Percentiles rank a stretch among this genome's conserved stretches.
Evolutionary conservation across 1,139 yeast species (phyloP).

Genomic region (Debaryomycetaceae sp.): DNA sequence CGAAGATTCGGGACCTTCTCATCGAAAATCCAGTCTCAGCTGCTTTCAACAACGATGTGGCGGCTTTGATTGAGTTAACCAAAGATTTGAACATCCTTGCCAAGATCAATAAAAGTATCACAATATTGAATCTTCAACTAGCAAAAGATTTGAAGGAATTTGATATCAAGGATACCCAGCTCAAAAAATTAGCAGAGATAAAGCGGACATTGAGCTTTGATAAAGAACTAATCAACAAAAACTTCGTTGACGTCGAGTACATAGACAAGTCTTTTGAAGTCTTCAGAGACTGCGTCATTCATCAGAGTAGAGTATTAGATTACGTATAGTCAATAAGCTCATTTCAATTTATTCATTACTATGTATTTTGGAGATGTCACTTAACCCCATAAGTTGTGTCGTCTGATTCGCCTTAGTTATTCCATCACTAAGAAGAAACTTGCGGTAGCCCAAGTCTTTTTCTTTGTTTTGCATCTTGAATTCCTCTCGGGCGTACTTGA

Average conservation of each 20-base stretch:
- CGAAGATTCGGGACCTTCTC: slow-evolving; percentile 16
- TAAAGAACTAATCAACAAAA: slow-evolving; percentile 8
- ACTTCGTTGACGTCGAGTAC: slow-evolving; percentile 9
- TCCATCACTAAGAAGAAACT: slow-evolving; percentile 37
- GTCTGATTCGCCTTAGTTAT: slow-evolving; percentile 24
- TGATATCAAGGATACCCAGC: slow-evolving; percentile 12
- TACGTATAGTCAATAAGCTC: slow-evolving; percentile 1
- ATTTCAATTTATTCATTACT: background rate
- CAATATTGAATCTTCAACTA: slow-evolving; percentile 7
- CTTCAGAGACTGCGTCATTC: background rate
- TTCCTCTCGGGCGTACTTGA: slow-evolving; percentile 31
- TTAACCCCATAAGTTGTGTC: slow-evolving; percentile 21
- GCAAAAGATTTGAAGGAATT: slow-evolving; percentile 11
- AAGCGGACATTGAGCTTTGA: slow-evolving; percentile 5
- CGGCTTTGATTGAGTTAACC: slow-evolving; percentile 24
- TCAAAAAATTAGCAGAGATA: slow-evolving; percentile 12
- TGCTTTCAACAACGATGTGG: slow-evolving; percentile 21
- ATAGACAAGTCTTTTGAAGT: slow-evolving; percentile 11
- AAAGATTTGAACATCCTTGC: slow-evolving; percentile 12
- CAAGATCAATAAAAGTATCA: background rate
- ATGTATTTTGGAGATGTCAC: background rate
- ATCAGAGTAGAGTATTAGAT: slow-evolving; percentile 7
- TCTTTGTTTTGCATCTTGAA: slow-evolving; percentile 25
- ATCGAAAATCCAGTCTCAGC: slow-evolving; percentile 14
- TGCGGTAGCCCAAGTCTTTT: slow-evolving; percentile 34